These are phyloP conservation scores for Musa troglodytarum DNA, from an alignment of 176 grass and related monocot species.

Conservation along the genomic window DNA sequence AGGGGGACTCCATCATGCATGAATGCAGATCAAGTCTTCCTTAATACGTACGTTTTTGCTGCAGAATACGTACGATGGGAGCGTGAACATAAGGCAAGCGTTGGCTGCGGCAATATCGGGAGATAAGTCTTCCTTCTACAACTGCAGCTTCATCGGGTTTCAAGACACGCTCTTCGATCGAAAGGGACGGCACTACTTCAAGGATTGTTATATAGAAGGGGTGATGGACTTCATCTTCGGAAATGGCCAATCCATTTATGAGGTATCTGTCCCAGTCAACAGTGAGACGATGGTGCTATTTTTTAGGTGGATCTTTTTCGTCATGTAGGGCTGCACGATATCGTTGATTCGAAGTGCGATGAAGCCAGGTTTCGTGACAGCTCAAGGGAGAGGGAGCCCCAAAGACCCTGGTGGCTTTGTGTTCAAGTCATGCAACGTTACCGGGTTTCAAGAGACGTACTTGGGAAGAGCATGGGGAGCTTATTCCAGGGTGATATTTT, in stretches of 20 bases:
- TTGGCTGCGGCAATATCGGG: slow-evolving; percentile 46
- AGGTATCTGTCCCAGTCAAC: no score
- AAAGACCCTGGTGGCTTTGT: background rate
- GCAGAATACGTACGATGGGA: slow-evolving; percentile 46
- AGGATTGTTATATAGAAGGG: slow-evolving; percentile 52
- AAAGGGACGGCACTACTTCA: slow-evolving; percentile 55
- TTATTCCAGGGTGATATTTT: background rate
- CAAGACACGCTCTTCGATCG: slow-evolving; percentile 67
- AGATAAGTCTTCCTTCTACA: slow-evolving; percentile 47
- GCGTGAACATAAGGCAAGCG: slow-evolving; percentile 21
- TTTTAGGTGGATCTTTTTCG: no score
- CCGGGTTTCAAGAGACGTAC: background rate
- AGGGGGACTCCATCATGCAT: no score
- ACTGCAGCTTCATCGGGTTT: slow-evolving; percentile 46
- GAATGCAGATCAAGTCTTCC: no score
- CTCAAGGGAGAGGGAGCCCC: background rate
- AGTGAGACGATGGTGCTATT: no score
- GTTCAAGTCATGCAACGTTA: background rate
- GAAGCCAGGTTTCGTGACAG: background rate
- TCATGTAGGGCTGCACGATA: background rate
- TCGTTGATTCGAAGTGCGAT: background rate
- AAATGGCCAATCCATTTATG: slow-evolving; percentile 40
- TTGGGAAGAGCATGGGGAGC: background rate
- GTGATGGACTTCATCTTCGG: slow-evolving; percentile 70
- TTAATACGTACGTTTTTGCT: background rate